phyloP scores from a whole-genome alignment of 371 early-diverging fungal species.

The Mucor circinelloides region DNA sequence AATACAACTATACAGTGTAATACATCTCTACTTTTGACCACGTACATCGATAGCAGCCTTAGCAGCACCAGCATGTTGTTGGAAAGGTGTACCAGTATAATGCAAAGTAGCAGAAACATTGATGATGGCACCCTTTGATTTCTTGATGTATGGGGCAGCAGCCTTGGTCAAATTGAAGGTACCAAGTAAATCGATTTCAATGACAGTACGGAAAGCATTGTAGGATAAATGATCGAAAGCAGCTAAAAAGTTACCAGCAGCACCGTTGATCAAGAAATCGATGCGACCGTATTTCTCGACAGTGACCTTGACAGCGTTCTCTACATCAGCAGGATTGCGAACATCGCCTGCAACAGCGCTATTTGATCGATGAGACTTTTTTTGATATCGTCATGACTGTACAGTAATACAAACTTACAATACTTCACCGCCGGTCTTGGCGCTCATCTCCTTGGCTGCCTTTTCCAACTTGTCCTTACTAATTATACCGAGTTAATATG shows the following conservation, averaged over 20 bases:
- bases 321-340: conserved; percentile 65
- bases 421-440: conserved; percentile 58
- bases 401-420: conserved; percentile 37
- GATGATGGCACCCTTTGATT: conserved; percentile 67
- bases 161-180: conserved; percentile 84
- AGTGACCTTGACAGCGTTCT: conserved; percentile 63
- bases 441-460: conserved; percentile 69
- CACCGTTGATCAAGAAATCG: conserved; percentile 65
- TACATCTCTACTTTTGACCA: not conserved
- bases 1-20: not conserved
- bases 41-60: conserved; percentile 49
- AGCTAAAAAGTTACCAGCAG: conserved; percentile 83
- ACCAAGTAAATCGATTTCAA: conserved; percentile 53
- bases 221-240: conserved; percentile 67
- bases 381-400: too few species aligned
- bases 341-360: conserved; percentile 65
- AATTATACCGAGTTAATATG: not conserved
- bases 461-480: conserved; percentile 63
- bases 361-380: too few species aligned
- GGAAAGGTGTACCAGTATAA: conserved; percentile 63
- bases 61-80: conserved; percentile 55
- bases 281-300: conserved; percentile 71
- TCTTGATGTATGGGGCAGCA: conserved; percentile 70
- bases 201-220: conserved; percentile 75
- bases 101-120: conserved; percentile 71